Evolutionary conservation across 75 land plant genomes (phyloP).

Genomic region (Isoetes taiwanensis): DNA sequence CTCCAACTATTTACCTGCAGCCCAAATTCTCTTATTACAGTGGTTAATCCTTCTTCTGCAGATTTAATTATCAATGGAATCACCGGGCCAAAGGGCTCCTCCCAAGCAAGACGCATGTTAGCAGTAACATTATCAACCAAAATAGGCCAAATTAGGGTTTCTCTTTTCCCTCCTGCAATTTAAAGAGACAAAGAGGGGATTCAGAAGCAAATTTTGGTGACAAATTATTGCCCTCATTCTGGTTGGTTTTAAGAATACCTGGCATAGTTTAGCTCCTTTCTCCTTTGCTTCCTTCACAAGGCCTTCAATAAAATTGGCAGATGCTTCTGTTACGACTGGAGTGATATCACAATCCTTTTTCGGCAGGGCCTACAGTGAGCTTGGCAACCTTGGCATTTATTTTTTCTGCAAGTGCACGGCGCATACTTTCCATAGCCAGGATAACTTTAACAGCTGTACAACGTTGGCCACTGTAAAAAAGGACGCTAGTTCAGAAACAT

Average conservation of each 20-base stretch:
- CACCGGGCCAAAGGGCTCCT: constrained; percentile 2
- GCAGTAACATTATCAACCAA: neutral
- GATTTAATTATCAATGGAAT: neutral
- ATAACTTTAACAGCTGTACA: constrained; percentile 1
- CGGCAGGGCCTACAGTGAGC: constrained; percentile 1
- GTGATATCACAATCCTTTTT: constrained; percentile 2
- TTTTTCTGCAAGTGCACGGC: neutral
- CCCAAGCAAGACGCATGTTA: constrained; percentile 2
- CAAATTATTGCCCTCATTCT: no score
- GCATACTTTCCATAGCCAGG: neutral
- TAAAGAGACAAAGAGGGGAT: neutral
- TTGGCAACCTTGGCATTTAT: constrained; percentile 4
- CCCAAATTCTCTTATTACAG: constrained; percentile 2
- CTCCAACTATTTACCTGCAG: neutral
- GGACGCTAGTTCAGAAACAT: neutral
- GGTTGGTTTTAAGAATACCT: neutral
- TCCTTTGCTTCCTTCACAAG: constrained; percentile 3
- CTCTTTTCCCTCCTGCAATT: constrained; percentile 5
- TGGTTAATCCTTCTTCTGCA: constrained; percentile 8
- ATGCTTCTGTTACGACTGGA: neutral
- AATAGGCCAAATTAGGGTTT: neutral
- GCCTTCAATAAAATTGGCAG: constrained; percentile 8
- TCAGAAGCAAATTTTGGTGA: no score
- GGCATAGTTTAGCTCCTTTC: constrained; percentile 5
- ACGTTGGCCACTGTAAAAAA: neutral